Percentiles rank a stretch among this genome's conserved stretches.
Evolutionary conservation across 164 flowering plant species (phyloP).

Genomic region (Piper betle): DNA sequence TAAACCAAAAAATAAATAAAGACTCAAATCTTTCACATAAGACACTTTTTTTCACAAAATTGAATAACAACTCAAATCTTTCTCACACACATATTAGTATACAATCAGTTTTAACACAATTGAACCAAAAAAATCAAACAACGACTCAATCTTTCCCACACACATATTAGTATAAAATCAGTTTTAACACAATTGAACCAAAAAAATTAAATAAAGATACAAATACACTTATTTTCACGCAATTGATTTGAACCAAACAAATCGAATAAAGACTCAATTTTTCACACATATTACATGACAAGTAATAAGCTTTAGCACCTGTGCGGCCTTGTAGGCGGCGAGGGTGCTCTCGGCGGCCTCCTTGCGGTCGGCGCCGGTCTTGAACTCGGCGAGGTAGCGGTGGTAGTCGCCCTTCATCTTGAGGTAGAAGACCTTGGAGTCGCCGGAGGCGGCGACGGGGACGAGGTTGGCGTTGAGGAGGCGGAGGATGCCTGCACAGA

Average conservation of each 20-base stretch:
- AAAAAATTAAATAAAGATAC: no score
- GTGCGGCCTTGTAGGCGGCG: slow-evolving; percentile 7
- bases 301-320: neutral
- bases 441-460: slow-evolving; percentile 6
- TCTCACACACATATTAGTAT: no score
- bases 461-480: slow-evolving; percentile 8
- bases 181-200: no score
- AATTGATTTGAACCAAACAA: no score
- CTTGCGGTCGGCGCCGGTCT: slow-evolving; percentile 7
- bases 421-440: slow-evolving; percentile 12
- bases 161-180: no score
- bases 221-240: neutral
- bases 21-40: no score
- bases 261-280: neutral
- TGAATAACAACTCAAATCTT: no score
- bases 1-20: no score
- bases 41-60: no score
- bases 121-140: no score
- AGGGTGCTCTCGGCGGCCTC: slow-evolving; percentile 10
- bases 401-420: slow-evolving; percentile 12
- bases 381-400: slow-evolving; percentile 11
- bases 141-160: no score
- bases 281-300: neutral
- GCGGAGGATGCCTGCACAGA: slow-evolving; percentile 8
- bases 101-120: no score